These are phyloP conservation scores for Tagetes erecta DNA, from an alignment of 129 eudicot genomes.

Conservation along the genomic window DNA sequence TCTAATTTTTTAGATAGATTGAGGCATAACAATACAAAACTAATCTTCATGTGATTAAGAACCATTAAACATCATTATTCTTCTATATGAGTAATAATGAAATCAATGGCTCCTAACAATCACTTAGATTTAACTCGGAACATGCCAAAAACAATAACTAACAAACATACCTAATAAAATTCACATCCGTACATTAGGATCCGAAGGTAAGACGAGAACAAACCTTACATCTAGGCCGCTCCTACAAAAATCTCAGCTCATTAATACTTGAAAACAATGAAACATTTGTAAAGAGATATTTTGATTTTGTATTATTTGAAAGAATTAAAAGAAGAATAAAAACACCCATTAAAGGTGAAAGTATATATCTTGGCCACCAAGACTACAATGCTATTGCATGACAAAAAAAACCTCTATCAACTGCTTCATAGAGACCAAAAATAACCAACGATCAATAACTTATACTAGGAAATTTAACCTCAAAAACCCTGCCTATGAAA, in stretches of 20 bases:
- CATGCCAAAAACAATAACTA: background rate
- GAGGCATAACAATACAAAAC: too few relatives aligned
- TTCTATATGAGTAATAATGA: background rate
- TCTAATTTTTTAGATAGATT: too few relatives aligned
- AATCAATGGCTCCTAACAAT: background rate
- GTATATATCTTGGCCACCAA: constrained; percentile 13
- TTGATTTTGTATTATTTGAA: constrained; percentile 17
- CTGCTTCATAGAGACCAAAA: constrained; percentile 16
- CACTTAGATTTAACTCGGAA: background rate
- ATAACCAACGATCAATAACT: constrained; percentile 17
- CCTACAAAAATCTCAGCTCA: too few relatives aligned
- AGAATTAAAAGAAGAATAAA: constrained; percentile 7
- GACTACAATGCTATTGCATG: constrained; percentile 16
- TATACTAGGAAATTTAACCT: constrained; percentile 17
- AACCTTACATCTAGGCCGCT: too few relatives aligned
- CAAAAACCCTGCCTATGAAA: constrained; percentile 20
- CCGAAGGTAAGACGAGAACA: too few relatives aligned
- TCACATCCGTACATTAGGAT: too few relatives aligned
- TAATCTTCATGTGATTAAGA: too few relatives aligned
- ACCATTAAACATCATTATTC: background rate
- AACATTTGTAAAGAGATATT: background rate
- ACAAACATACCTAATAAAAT: too few relatives aligned
- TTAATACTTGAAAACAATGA: background rate
- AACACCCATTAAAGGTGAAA: constrained; percentile 23
- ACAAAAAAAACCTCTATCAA: background rate